Conservation (phyloP, 305 asterid species). For the Fraxinus paxiana region DNA sequence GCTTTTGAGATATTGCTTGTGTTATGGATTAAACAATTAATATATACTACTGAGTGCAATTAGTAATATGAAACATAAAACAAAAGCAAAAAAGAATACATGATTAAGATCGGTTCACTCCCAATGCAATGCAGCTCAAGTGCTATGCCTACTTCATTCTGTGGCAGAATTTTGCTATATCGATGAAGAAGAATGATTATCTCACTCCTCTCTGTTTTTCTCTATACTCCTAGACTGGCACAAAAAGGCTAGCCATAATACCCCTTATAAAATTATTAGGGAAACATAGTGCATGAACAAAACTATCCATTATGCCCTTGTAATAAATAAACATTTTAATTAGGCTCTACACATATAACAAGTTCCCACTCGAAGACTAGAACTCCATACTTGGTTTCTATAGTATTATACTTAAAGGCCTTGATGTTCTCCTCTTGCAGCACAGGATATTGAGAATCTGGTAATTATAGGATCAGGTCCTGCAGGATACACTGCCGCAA, state of each 20-base stretch:
- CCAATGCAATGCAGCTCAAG: not conserved
- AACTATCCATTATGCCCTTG: not conserved
- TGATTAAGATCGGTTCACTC: not conserved
- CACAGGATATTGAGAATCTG: constrained; percentile 53
- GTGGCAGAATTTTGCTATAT: not conserved
- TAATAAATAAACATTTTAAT: not conserved
- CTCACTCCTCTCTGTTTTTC: not conserved
- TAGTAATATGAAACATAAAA: not conserved
- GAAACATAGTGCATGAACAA: not conserved
- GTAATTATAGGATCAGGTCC: constrained; percentile 93
- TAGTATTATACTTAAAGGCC: not conserved
- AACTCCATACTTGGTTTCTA: not conserved
- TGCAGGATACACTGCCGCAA: constrained; percentile 94
- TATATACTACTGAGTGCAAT: not conserved
- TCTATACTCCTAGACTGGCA: not conserved
- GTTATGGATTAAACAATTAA: not conserved
- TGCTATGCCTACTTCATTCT: not conserved
- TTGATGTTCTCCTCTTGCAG: constrained; percentile 39
- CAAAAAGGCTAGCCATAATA: not conserved
- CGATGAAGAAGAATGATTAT: not conserved
- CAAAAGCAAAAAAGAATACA: not conserved
- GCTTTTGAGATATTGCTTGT: not conserved
- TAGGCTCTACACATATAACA: not conserved
- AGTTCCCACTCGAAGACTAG: not conserved
- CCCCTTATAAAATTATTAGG: not conserved